These are phyloP conservation scores for Paramecium sonneborni DNA, from an alignment of 73 alveolate species.

Conservation along the genomic window DNA sequence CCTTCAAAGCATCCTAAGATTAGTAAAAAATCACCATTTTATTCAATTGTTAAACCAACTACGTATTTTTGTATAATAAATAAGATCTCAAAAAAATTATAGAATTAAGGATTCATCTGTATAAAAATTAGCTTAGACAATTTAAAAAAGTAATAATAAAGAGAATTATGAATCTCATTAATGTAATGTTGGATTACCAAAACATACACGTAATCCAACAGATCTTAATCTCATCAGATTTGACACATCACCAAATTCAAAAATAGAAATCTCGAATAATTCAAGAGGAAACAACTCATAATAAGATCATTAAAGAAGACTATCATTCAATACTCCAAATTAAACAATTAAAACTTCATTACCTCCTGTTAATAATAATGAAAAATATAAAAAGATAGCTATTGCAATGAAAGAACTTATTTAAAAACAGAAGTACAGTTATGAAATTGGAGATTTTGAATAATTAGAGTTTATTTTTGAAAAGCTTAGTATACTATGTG, in stretches of 20 bases:
- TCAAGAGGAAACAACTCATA: not conserved
- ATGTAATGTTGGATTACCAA: not conserved
- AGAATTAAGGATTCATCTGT: not conserved
- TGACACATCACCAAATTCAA: constrained; percentile 43
- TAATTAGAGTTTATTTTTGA: not conserved
- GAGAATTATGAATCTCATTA: not conserved
- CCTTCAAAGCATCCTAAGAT: constrained; percentile 22
- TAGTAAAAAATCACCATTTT: constrained; percentile 44
- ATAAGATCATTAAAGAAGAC: not conserved
- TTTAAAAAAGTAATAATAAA: not conserved
- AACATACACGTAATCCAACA: constrained; percentile 32
- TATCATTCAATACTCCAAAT: constrained; percentile 41
- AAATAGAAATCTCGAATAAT: not conserved
- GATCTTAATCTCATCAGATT: not conserved
- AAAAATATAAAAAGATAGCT: constrained; percentile 19
- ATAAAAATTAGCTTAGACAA: not conserved
- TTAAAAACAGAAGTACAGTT: not conserved
- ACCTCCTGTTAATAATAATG: constrained; percentile 15
- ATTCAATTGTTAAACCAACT: constrained; percentile 16
- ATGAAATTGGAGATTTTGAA: constrained; percentile 32
- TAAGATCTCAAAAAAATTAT: not conserved
- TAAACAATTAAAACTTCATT: not conserved
- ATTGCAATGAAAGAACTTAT: not conserved
- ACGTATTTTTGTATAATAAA: not conserved
- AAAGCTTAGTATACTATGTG: not conserved